Base-by-base conservation (phyloP, 148 eudicot genomes). In the Chenopodium formosanum region DNA sequence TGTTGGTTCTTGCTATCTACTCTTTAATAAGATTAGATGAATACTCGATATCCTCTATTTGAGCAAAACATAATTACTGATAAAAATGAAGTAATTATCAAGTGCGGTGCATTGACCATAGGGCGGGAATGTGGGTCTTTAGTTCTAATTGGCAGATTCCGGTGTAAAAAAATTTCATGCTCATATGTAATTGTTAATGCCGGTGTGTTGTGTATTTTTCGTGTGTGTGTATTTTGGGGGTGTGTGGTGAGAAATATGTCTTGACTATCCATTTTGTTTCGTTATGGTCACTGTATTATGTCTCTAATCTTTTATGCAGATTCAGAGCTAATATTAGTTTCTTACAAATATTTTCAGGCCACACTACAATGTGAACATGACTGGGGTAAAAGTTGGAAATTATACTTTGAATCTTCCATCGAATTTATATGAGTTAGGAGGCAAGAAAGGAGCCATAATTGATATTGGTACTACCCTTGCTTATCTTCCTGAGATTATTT, bases 391-490 rank as follows among this genome's bases (percentile, higher is more conserved):
- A 87, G 97, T 94, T 84, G 98, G 94, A 78, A 82, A 65, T 84
- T 86, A 83, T 50, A 83, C 87, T 65, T 88, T 94, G 79, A 85
- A 69, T 80, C 87, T 94, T 85, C 78, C 95, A 56, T 69, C 86
- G 71, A 90, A 90, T 81, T 77, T 87, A 29, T 88, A 87, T 82
- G 84, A 80, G 81, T 56, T 78, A 78, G 95, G 92, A 83, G 90
- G 90, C 82, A 90, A 87, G 84, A 90, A 82, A 84, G 97, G 93
- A 78, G 90, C 92, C 64, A 90, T 94, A 83, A 89, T 94, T 76
- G 98, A 94, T 74, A 90, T 91, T 86, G 98, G 98, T 60, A 93
- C 98, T 83, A 94, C 98, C 32, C 86, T 94, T 85, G 97, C 97
- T 79, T 94, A 94, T 87, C 90, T 94, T 76, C 98, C 98, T 1